Percentiles rank a stretch among this genome's conserved stretches.
These are phyloP conservation scores for Zanthoxylum bungeanum DNA, from an alignment of 345 rosid genomes.

Conservation along the genomic window DNA sequence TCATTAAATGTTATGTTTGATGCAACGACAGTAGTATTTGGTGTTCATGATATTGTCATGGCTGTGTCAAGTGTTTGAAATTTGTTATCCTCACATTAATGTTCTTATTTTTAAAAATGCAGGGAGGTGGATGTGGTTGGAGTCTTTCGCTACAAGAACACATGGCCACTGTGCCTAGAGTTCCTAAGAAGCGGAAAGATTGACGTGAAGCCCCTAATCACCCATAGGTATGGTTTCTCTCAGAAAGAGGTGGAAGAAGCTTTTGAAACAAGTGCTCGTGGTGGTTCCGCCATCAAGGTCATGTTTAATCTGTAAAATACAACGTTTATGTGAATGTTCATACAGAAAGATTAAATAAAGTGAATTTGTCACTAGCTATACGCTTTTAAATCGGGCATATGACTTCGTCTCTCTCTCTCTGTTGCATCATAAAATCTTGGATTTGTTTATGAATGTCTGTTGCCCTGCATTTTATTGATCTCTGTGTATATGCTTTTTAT, in stretches of 20 bases:
- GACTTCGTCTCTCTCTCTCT: neutral
- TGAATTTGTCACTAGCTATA: neutral
- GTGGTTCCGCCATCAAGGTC: conserved; percentile 83
- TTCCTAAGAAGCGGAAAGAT: conserved; percentile 73
- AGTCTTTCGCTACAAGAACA: conserved; percentile 71
- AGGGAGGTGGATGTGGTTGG: conserved; percentile 93
- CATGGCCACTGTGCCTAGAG: conserved; percentile 89
- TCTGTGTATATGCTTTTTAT: neutral
- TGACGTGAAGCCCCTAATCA: conserved; percentile 82
- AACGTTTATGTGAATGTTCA: neutral
- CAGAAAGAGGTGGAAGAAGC: conserved; percentile 84
- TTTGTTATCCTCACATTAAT: neutral
- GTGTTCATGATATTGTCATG: too few species aligned
- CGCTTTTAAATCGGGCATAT: too few species aligned
- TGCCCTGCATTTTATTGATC: neutral
- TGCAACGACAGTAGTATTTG: neutral
- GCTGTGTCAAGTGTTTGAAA: neutral
- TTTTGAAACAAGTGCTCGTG: conserved; percentile 82
- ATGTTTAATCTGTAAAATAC: conserved; percentile 69
- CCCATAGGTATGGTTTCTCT: conserved; percentile 82
- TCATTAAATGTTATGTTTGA: neutral
- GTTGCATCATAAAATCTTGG: neutral
- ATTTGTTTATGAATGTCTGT: neutral
- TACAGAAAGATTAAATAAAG: conserved; percentile 1
- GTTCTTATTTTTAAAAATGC: neutral